Conservation (phyloP, 208 protist genomes). For the Lotmaria passim region DNA sequence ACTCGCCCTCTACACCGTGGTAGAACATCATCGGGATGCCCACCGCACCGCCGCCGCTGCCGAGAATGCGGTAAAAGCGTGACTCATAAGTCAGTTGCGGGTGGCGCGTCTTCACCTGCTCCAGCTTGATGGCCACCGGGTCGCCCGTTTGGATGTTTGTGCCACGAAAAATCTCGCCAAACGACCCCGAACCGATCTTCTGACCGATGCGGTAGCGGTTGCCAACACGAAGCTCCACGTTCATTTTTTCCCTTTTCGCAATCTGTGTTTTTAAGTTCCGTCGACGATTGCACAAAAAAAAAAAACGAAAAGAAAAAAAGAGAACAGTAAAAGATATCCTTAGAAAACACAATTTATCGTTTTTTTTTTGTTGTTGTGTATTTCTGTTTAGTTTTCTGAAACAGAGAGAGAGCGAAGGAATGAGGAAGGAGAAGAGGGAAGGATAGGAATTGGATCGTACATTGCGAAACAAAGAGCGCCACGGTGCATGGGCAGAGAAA, state of each 20-base stretch:
- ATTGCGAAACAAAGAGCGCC: slow-evolving; percentile 9
- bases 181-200: slow-evolving; percentile 98
- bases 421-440: slow-evolving; percentile 9
- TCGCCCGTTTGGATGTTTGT: slow-evolving; percentile 92
- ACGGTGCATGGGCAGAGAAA: background rate
- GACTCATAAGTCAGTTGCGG: slow-evolving; percentile 93
- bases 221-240: slow-evolving; percentile 95
- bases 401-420: background rate
- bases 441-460: background rate
- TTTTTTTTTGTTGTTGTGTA: too few relatives aligned
- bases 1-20: slow-evolving; percentile 91
- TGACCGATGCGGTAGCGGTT: slow-evolving; percentile 96
- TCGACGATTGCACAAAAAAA: background rate
- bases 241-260: slow-evolving; percentile 93
- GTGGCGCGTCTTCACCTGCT: slow-evolving; percentile 89
- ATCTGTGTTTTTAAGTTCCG: slow-evolving; percentile 65
- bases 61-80: slow-evolving; percentile 88
- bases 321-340: too few relatives aligned
- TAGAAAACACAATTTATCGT: too few relatives aligned
- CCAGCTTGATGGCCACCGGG: slow-evolving; percentile 92
- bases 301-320: background rate
- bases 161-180: slow-evolving; percentile 93
- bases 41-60: slow-evolving; percentile 71
- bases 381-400: too few relatives aligned
- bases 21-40: slow-evolving; percentile 90